Percentiles rank a stretch among this genome's conserved stretches.
These are phyloP conservation scores for Hymenoscyphus scutula DNA, from an alignment of 2,329 filamentous ascomycete genomes.

Conservation along the genomic window DNA sequence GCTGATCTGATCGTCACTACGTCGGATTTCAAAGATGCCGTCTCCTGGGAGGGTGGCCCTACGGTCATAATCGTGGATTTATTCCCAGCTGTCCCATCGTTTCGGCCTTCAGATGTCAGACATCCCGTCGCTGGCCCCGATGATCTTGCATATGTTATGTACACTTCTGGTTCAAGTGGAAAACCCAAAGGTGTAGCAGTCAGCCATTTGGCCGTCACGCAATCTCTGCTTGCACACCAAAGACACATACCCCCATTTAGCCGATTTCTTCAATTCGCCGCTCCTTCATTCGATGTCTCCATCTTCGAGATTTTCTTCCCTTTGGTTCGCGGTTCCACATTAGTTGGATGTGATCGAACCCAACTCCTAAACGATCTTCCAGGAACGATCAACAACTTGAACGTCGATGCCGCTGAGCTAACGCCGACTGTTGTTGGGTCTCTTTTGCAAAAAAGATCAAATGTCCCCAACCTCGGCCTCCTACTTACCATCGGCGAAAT, in stretches of 20 bases:
- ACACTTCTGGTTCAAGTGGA: conserved; percentile 88
- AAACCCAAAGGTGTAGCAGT: conserved; percentile 84
- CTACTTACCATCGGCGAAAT: conserved; percentile 91
- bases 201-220: conserved; percentile 75
- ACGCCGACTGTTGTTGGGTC: conserved; percentile 85
- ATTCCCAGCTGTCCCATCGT: conserved; percentile 24
- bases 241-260: conserved; percentile 71
- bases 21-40: conserved; percentile 41
- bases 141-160: conserved; percentile 80
- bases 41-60: conserved; percentile 40
- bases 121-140: conserved; percentile 20
- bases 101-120: background rate
- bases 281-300: conserved; percentile 90
- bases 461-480: conserved; percentile 65
- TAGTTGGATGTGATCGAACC: conserved; percentile 68
- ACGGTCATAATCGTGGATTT: conserved; percentile 43
- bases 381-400: conserved; percentile 58
- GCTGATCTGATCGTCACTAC: conserved; percentile 68
- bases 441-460: conserved; percentile 64
- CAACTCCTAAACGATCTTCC: conserved; percentile 75
- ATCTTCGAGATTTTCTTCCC: conserved; percentile 96
- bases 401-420: conserved; percentile 81
- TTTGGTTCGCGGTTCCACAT: conserved; percentile 67
- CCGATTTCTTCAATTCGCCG: conserved; percentile 87
- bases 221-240: conserved; percentile 80